Evolutionary conservation across 805 yeast genomes (phyloP), one percentile per base, ranked within the genome.

Genomic region (Kluyveromyces aestuarii): DNA sequence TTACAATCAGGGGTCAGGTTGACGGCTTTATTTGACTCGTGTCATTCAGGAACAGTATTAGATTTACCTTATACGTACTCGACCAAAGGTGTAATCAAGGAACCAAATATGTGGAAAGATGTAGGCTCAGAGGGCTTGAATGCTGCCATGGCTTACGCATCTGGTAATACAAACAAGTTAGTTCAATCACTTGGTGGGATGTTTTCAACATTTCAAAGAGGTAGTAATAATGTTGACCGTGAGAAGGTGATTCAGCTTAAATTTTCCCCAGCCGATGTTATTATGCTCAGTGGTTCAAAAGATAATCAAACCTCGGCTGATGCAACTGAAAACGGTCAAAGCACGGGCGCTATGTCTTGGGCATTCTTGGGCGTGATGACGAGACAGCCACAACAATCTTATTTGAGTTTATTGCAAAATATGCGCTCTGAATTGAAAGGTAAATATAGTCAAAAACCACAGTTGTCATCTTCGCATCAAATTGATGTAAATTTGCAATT

Each of bases 271-370:
- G 90, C 91, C 2, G 95, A 87, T 66, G 85, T 82, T 17, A 76
- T 87, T 21, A 76, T 80, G 66, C 69, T 87, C 48, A 80, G 88
- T 2, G 96, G 95, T 6, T 87, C 95, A 55, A 85, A 84, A 61
- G 96, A 87, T 66, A 74, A 77, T 46, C 95, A 87, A 67, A 87
- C 95, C 0, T 77, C 84, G 33, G 95, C 95, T 7, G 95, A 87
- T 64, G 84, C 95, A 0, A 71, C 70, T 18, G 87, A 83, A 60
- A 80, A 78, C 37, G 89, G 90, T 27, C 68, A 66, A 11, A 77
- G 81, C 40, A 84, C 93, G 0, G 96, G 96, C 49, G 96, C 96
- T 4, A 82, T 87, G 86, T 82, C 89, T 21, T 84, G 79, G 68
- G 83, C 95, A 1, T 85, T 87, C 58, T 72, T 85, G 42, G 72